phyloP scores from a whole-genome alignment of 768 basidiomycete genomes.

The Gymnopilus dilepis region DNA sequence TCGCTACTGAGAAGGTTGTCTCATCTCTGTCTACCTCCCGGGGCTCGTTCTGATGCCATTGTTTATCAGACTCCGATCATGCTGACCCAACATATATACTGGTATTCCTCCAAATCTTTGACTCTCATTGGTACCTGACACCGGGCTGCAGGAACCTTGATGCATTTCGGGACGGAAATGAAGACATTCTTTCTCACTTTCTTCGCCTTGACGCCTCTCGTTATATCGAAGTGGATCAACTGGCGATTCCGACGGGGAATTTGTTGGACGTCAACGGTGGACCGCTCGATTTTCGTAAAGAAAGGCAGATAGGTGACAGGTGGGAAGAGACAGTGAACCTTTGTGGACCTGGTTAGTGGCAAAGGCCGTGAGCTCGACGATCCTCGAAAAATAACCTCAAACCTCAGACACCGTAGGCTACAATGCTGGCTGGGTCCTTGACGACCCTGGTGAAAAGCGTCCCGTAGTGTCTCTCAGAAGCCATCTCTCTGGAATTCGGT shows the following conservation, averaged over 20 bases:
- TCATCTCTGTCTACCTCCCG: too few species aligned
- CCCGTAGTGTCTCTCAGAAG: conserved; percentile 50
- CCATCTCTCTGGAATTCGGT: conserved; percentile 55
- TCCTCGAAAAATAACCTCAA: neutral
- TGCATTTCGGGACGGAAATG: conserved; percentile 49
- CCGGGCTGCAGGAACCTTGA: conserved; percentile 49
- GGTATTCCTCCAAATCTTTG: conserved; percentile 32
- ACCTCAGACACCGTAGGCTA: conserved; percentile 52
- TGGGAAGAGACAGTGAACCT: conserved; percentile 39
- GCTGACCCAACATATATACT: conserved; percentile 61
- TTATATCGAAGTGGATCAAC: conserved; percentile 44
- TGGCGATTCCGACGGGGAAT: conserved; percentile 45
- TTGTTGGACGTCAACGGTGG: conserved; percentile 35
- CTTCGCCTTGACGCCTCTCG: conserved; percentile 34
- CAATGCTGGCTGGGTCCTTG: conserved; percentile 57
- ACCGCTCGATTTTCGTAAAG: conserved; percentile 48
- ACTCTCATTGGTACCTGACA: neutral
- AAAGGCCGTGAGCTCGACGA: neutral
- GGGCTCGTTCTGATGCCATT: neutral
- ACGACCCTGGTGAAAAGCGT: conserved; percentile 33
- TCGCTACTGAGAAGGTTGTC: conserved; percentile 47
- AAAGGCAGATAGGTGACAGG: conserved; percentile 35
- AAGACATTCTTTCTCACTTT: conserved; percentile 40
- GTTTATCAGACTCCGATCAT: conserved; percentile 55
- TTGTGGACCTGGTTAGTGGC: conserved; percentile 32